Conservation (phyloP, 441 rosid species). For the Cnidoscolus chayamansa region DNA sequence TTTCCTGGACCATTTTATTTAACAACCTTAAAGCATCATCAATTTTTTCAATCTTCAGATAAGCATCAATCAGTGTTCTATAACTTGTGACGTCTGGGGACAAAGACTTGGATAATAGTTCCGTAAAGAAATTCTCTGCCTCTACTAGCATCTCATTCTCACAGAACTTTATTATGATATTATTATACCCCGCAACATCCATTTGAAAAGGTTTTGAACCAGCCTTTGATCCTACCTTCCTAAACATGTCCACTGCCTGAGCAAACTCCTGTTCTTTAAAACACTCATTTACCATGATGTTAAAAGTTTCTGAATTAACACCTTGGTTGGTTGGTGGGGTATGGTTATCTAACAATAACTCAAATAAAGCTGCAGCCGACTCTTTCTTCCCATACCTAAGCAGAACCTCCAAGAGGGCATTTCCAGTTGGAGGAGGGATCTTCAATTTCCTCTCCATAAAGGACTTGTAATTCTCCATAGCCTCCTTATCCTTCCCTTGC, state of each 20-base stretch:
- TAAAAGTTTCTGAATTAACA: slow-evolving; percentile 76
- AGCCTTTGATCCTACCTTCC: slow-evolving; percentile 62
- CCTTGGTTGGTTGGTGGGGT: slow-evolving; percentile 72
- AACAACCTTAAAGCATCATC: slow-evolving; percentile 65
- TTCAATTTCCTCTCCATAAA: slow-evolving; percentile 65
- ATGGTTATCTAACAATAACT: slow-evolving; percentile 83
- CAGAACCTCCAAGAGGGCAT: slow-evolving; percentile 74
- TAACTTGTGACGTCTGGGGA: slow-evolving; percentile 67
- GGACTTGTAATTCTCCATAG: slow-evolving; percentile 74
- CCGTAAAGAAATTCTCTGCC: slow-evolving; percentile 58
- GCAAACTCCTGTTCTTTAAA: slow-evolving; percentile 61
- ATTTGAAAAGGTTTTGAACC: slow-evolving; percentile 71
- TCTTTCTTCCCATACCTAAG: slow-evolving; percentile 61
- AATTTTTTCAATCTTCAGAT: slow-evolving; percentile 55
- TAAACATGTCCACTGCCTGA: slow-evolving; percentile 59
- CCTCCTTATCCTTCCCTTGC: slow-evolving; percentile 77
- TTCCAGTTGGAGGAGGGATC: slow-evolving; percentile 79
- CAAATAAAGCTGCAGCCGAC: slow-evolving; percentile 67
- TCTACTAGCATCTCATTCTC: slow-evolving; percentile 72
- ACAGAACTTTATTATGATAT: slow-evolving; percentile 66
- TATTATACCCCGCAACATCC: slow-evolving; percentile 78
- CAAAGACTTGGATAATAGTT: slow-evolving; percentile 55
- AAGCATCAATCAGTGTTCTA: slow-evolving; percentile 72
- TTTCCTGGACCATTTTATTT: slow-evolving; percentile 65
- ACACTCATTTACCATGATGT: slow-evolving; percentile 80